Percentiles rank a stretch among this genome's conserved stretches.
Evolutionary conservation across 2,329 filamentous ascomycete species (phyloP).

Genomic region (Botrytis tulipae): DNA sequence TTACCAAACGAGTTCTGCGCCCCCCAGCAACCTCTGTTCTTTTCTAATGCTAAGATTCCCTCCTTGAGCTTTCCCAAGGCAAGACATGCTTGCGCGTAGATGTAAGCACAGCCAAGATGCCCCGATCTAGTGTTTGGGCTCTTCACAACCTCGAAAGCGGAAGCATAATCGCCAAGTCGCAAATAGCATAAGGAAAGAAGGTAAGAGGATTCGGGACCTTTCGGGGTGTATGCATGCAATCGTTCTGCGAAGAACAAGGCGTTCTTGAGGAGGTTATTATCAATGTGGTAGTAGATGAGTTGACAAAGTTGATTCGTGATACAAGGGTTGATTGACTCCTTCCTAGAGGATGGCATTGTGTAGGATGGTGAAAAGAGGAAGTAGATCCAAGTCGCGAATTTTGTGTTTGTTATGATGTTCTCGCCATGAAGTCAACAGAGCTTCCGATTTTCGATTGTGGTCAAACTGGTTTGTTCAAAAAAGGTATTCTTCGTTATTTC

Average conservation of each 20-base stretch:
- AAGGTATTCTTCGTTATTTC: not conserved
- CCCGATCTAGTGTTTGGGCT: constrained; percentile 65
- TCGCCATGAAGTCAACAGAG: constrained; percentile 36
- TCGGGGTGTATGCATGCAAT: constrained; percentile 78
- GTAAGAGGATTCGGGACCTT: constrained; percentile 76
- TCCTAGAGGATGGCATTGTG: constrained; percentile 34
- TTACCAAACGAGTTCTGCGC: constrained; percentile 76
- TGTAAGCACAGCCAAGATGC: constrained; percentile 84
- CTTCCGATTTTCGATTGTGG: not conserved
- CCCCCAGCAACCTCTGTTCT: constrained; percentile 72
- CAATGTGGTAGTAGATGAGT: constrained; percentile 68
- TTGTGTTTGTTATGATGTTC: constrained; percentile 30
- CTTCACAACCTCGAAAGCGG: constrained; percentile 81
- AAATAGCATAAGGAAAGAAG: constrained; percentile 83
- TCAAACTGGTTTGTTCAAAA: not conserved
- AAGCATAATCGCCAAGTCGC: constrained; percentile 76
- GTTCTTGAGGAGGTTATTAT: constrained; percentile 85
- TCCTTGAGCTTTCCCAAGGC: constrained; percentile 75
- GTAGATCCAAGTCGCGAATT: constrained; percentile 24
- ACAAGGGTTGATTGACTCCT: constrained; percentile 29
- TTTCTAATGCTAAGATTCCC: constrained; percentile 81
- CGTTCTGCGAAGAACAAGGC: constrained; percentile 92
- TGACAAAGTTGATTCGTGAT: constrained; percentile 49
- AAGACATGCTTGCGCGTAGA: constrained; percentile 87
- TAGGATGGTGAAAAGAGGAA: constrained; percentile 23